These are phyloP conservation scores for Penicillium sp. DNA, from an alignment of 2,329 filamentous ascomycete genomes.

Conservation along the genomic window DNA sequence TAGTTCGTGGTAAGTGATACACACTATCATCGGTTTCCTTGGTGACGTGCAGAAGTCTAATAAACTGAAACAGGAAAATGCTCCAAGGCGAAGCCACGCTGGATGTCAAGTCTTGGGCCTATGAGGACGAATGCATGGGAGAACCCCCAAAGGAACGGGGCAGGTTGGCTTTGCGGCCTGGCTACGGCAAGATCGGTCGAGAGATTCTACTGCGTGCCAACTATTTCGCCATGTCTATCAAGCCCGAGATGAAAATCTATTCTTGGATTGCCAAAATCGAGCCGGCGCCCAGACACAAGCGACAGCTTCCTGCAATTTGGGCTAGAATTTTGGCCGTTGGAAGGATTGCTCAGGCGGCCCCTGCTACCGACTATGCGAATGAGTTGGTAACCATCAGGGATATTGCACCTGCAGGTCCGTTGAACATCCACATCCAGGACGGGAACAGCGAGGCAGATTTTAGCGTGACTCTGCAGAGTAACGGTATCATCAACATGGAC, in stretches of 20 bases:
- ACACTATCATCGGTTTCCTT: background rate
- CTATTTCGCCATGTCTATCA: constrained; percentile 12
- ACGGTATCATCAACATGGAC: background rate
- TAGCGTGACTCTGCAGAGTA: background rate
- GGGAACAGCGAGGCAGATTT: background rate
- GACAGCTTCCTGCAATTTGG: constrained; percentile 5
- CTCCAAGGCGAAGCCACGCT: background rate
- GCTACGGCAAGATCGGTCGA: constrained; percentile 12
- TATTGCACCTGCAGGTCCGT: background rate
- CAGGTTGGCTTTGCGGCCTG: constrained; percentile 8
- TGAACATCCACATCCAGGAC: background rate
- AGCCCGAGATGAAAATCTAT: constrained; percentile 1
- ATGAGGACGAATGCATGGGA: constrained; percentile 8
- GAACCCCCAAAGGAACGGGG: background rate
- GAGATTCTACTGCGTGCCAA: constrained; percentile 9
- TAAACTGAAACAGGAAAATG: constrained; percentile 4
- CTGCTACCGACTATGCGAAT: constrained; percentile 10
- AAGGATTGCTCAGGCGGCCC: background rate
- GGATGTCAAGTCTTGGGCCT: background rate
- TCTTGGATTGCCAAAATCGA: constrained; percentile 6
- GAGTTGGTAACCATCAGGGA: constrained; percentile 8
- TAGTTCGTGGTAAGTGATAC: constrained; percentile 4
- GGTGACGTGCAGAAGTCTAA: background rate
- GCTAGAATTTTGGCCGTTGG: background rate
- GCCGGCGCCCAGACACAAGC: constrained; percentile 1